Evolutionary conservation across 345 rosid species (phyloP), one percentile per base, ranked within the genome.

Genomic region (Gossypium thurberi): DNA sequence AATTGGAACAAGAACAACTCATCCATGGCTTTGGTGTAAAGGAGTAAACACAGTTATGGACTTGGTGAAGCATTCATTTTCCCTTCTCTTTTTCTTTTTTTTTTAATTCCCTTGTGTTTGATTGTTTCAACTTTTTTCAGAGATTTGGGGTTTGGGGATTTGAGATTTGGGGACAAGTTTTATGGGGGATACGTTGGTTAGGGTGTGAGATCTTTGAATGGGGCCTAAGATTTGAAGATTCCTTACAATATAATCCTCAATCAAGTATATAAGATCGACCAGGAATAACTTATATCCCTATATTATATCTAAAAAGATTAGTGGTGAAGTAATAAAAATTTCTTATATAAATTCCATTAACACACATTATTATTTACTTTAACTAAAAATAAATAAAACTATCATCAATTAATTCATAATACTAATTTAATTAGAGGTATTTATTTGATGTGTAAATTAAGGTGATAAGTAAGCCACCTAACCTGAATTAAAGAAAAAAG

Each of bases 161-260:
- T 23, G 12, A 15, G 8, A 10, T 8, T 14, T 8, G 9, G 3
- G 52, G 61, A 53, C 48, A 52, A n/a, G 20, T 28, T 28, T 51
- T 52, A 3, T 13, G 6, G 8, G 9, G 61, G 61, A 52, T 33
- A 28, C 61, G 61, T 69, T 69, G n/a, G 73, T 53, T 69, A 18
- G 62, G 10, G 73, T 37, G 26, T 51, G 50, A 70, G 33, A 70
- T 53, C 73, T 70, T 57, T 18, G 62, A 11, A 53, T 70, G 62
- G 62, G 62, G n/a, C 73, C 33, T 2, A 55, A 28, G 25, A 69
- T 51, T 42, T n/a, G 43, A 28, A 52, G 43, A 33, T 70, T 70
- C 62, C 33, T 8, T 70, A 23, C 25, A 52, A 5, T 33, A 33
- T 66, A 66, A 44, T 40, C 18, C 15, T 40, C 48, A 10, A 17